A percentile compares a stretch with the other conserved stretches of the same genome.
Evolutionary conservation across 75 land plant species (phyloP).

Genomic region (Larix kaempferi): DNA sequence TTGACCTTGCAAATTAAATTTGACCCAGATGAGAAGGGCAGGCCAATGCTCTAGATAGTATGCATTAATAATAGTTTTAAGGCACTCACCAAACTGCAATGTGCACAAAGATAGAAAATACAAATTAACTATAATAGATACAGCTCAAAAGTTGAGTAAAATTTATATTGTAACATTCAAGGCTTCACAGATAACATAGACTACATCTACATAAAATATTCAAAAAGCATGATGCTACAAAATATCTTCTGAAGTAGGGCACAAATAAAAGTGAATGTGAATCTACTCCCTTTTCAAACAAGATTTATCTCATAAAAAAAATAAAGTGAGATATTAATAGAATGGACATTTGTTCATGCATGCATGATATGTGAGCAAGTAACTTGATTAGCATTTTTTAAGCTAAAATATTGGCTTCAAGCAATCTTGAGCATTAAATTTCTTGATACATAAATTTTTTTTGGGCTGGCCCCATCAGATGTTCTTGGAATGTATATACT

Average conservation of each 20-base stretch:
- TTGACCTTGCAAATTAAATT: constrained; percentile 74
- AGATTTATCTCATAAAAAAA: neutral
- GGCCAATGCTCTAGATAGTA: constrained; percentile 99
- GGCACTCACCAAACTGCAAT: constrained; percentile 89
- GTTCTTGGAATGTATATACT: neutral
- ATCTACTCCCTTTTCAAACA: no score
- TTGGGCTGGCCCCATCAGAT: neutral
- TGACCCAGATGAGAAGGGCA: constrained; percentile 69
- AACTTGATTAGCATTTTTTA: neutral
- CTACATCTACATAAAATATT: neutral
- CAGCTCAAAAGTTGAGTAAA: neutral
- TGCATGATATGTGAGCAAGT: no score
- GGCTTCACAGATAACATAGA: neutral
- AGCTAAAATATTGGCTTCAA: neutral
- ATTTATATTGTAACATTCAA: neutral
- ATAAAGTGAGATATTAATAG: neutral
- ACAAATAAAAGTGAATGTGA: no score
- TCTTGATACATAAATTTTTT: neutral
- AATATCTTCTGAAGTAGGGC: neutral
- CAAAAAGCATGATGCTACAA: neutral
- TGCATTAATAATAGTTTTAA: constrained; percentile 88
- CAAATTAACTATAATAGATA: neutral
- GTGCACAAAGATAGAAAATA: constrained; percentile 21
- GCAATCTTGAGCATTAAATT: neutral
- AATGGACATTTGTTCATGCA: neutral